Conservation (phyloP, 1,284 basidiomycete genomes). For the Fomitopsis betulina region DNA sequence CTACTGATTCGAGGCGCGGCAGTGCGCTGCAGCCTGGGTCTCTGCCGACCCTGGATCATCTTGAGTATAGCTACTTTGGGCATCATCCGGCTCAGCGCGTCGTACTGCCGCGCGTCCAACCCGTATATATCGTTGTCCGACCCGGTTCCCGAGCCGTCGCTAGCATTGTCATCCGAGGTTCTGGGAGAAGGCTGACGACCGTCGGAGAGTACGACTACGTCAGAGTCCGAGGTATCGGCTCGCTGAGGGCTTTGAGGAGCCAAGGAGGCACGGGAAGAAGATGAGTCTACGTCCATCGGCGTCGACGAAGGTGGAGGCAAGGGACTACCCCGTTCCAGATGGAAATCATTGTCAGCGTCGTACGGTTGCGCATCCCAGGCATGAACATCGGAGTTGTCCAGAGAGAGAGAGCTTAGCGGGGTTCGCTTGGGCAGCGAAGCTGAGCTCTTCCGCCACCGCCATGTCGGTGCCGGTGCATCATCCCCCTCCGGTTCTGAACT, state of each 20-base stretch:
- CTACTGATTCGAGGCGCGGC: background rate
- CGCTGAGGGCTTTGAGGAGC: background rate
- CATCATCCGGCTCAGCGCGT: slow-evolving; percentile 17
- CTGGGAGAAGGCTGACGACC: background rate
- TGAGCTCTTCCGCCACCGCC: slow-evolving; percentile 5
- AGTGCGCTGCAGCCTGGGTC: background rate
- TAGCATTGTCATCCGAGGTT: background rate
- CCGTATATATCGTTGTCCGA: slow-evolving; percentile 2
- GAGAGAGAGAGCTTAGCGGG: background rate
- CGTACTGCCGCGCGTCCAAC: slow-evolving; percentile 8
- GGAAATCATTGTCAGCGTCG: background rate
- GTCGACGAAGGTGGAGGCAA: slow-evolving; percentile 1
- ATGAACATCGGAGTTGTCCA: background rate
- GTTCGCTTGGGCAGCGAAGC: background rate
- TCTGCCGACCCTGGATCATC: slow-evolving; percentile 5
- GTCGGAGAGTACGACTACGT: slow-evolving; percentile 1
- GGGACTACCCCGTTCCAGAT: background rate
- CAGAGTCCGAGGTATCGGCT: background rate
- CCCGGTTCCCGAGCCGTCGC: background rate
- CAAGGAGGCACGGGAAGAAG: background rate
- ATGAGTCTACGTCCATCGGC: background rate
- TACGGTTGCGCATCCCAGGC: background rate
- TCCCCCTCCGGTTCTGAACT: background rate
- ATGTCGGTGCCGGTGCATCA: background rate
- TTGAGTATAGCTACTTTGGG: slow-evolving; percentile 12